Evolutionary conservation across 1,139 yeast species (phyloP).

Genomic region (Geotrichum restrictum): DNA sequence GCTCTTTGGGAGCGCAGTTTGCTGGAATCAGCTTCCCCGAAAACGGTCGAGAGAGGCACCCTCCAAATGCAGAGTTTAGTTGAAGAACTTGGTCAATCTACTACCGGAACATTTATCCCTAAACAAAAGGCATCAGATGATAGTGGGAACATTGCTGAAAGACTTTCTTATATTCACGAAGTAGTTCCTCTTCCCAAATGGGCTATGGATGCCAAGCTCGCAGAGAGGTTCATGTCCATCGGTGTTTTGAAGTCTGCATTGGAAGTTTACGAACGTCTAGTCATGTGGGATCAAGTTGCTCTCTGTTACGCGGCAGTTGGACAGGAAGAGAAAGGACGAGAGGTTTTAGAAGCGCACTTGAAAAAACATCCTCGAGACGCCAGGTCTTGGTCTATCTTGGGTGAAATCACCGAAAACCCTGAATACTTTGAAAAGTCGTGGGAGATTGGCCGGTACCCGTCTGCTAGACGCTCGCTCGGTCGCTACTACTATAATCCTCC

Average conservation of each 20-base stretch:
- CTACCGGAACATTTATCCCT: constrained; percentile 55
- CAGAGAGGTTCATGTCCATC: constrained; percentile 81
- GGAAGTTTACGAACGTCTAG: constrained; percentile 79
- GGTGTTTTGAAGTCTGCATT: constrained; percentile 86
- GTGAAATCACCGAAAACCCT: constrained; percentile 81
- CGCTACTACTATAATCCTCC: constrained; percentile 70
- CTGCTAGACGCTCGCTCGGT: constrained; percentile 82
- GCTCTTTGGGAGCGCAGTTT: constrained; percentile 89
- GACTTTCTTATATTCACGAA: constrained; percentile 69
- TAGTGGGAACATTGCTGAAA: constrained; percentile 39
- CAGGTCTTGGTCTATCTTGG: constrained; percentile 76
- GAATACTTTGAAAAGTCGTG: constrained; percentile 78
- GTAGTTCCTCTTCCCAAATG: constrained; percentile 80
- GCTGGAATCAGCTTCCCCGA: constrained; percentile 72
- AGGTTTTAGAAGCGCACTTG: constrained; percentile 54
- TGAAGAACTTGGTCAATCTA: constrained; percentile 78
- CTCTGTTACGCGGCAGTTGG: constrained; percentile 87
- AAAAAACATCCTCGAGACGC: constrained; percentile 66
- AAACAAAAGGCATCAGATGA: constrained; percentile 35
- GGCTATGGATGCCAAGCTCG: constrained; percentile 76
- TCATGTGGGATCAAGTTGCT: constrained; percentile 78
- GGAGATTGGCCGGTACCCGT: constrained; percentile 76
- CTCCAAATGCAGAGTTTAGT: constrained; percentile 89
- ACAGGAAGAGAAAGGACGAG: constrained; percentile 63
- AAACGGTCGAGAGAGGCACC: constrained; percentile 90